phyloP scores from a whole-genome alignment of 1,139 yeast species.

The Debaryomyces coudertii region DNA sequence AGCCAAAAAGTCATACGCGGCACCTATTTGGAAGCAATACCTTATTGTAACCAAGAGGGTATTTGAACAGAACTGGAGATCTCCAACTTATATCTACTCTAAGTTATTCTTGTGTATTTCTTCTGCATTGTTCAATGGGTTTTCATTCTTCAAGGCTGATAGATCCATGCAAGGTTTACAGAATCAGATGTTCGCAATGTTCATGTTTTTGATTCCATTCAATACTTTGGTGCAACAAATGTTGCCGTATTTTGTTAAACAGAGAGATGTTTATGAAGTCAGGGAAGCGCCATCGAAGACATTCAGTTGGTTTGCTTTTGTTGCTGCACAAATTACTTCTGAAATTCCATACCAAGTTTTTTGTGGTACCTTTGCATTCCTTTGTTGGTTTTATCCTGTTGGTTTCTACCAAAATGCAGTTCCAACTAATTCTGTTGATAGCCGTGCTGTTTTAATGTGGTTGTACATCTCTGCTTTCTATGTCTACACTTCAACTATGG shows the following conservation, averaged over 20 bases:
- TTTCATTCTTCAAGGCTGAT: conserved; percentile 71
- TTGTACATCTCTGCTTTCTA: conserved; percentile 57
- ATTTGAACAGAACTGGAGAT: conserved; percentile 70
- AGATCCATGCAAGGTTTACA: conserved; percentile 61
- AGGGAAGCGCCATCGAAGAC: conserved; percentile 79
- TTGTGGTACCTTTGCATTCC: conserved; percentile 39
- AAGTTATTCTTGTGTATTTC: conserved; percentile 57
- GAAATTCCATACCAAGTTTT: conserved; percentile 40
- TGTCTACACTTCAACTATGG: conserved; percentile 65
- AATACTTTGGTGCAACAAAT: conserved; percentile 71
- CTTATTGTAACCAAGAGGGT: conserved; percentile 56
- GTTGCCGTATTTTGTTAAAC: conserved; percentile 69
- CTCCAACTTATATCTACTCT: conserved; percentile 73
- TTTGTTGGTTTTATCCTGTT: conserved; percentile 48
- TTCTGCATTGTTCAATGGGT: conserved; percentile 68
- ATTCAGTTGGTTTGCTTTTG: conserved; percentile 52
- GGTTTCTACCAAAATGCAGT: conserved; percentile 40
- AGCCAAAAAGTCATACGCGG: conserved; percentile 44
- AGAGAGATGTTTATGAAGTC: conserved; percentile 83
- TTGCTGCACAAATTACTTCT: conserved; percentile 37
- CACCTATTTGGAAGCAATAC: conserved; percentile 52
- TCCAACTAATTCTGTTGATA: conserved; percentile 30
- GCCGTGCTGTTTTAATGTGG: conserved; percentile 72
- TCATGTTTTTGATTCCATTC: conserved; percentile 67
- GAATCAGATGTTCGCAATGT: conserved; percentile 67